Conservation (phyloP, 306 rosid species). For the Hippophae tibetana region DNA sequence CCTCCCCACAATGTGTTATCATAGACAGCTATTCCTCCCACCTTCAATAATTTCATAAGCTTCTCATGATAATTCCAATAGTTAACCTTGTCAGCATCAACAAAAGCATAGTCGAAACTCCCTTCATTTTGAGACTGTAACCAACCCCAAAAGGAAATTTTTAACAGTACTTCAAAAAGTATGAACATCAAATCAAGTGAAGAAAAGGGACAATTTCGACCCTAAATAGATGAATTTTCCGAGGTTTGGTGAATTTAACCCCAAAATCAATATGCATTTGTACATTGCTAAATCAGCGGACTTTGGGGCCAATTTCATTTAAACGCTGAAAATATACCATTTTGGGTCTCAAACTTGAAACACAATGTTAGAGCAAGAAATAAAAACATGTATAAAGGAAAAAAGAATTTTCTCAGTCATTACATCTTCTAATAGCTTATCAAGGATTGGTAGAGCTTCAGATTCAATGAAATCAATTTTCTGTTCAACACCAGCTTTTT, state of each 20-base stretch:
- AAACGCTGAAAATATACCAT: too few relatives aligned
- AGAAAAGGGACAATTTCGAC: too few relatives aligned
- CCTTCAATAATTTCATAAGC: constrained; percentile 36
- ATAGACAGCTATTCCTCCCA: constrained; percentile 38
- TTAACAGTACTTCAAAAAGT: neutral
- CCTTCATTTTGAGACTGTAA: constrained; percentile 39
- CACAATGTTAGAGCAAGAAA: neutral
- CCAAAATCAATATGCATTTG: too few relatives aligned
- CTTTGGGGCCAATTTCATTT: too few relatives aligned
- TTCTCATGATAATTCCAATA: constrained; percentile 50
- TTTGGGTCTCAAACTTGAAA: neutral
- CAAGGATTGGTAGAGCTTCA: constrained; percentile 42
- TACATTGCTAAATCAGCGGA: too few relatives aligned
- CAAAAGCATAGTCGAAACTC: constrained; percentile 43
- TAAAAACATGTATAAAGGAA: neutral
- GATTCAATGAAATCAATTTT: constrained; percentile 52
- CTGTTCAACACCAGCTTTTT: constrained; percentile 56
- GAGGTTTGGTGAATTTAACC: too few relatives aligned
- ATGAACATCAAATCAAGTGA: too few relatives aligned
- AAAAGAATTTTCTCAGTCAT: neutral
- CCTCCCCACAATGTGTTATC: constrained; percentile 60
- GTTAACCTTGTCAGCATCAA: constrained; percentile 48
- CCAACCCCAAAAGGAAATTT: neutral
- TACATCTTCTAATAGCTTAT: constrained; percentile 39
- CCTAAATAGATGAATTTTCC: too few relatives aligned